Evolutionary conservation across 306 rosid genomes (phyloP), one percentile per base, ranked within the genome.

Genomic region (Gastrolobium villosum): DNA sequence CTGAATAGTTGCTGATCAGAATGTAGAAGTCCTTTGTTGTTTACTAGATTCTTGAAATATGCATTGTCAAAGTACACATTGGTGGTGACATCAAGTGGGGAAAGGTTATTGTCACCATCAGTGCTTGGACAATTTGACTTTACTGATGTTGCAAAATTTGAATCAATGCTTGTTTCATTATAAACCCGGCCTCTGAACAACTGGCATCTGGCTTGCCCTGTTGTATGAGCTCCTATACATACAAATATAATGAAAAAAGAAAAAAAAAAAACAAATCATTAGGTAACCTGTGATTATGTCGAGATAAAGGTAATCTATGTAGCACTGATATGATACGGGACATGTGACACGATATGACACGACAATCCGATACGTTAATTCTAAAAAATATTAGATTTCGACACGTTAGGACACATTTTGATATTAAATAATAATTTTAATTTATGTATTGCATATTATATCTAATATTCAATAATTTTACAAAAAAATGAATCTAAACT

Each of bases 151-250:
- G 97, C 89, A 49, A 85, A 85, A 14, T 44, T 49, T 48, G 91
- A 15, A 26, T 88, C 83, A 75, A 88, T 87, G 84, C 10, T 85
- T 3, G 85, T 87, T 76, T 90, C 91, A 5, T 92, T 92, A 5
- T 85, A 68, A 66, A 92, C 57, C 5, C 97, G 70, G 26, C 75
- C 77, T 61, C 97, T 52, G 72, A 92, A 92, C 64, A 84, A 4
- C 4, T 49, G 80, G 65, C 97, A 92, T 79, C 84, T 89, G 6
- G 92, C 90, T 88, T 92, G 85, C 1, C 97, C 97, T 5, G 78
- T 92, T 50, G 97, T 89, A 49, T 89, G 97, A 48, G 90, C 83
- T 74, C 97, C 97, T 92, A 45, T 46, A 48, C 3, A 37, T 7
- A 2, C 7, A 55, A 10, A 54, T 9, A 75, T 63, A 8, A 41